Conservation (phyloP, 352 stramenopile genomes). For the Pilasporangium apinafurcum region DNA sequence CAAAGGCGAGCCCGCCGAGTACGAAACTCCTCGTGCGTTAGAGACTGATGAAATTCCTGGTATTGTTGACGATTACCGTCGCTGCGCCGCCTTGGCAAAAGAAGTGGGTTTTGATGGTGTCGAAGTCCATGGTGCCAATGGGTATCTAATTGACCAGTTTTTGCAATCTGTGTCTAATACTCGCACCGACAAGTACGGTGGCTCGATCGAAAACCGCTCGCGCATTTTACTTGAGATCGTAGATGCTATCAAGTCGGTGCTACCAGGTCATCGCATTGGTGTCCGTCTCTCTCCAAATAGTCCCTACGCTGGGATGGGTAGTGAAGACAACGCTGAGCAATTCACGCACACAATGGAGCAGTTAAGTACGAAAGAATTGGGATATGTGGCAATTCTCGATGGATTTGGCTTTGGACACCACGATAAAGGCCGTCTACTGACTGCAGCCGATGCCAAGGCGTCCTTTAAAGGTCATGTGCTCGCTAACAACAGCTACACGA, state of each 20-base stretch:
- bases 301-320: slow-evolving; percentile 1
- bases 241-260: slow-evolving; percentile 14
- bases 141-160: slow-evolving; percentile 83
- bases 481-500: slow-evolving; percentile 6
- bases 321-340: slow-evolving; percentile 4
- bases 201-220: slow-evolving; percentile 54
- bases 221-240: slow-evolving; percentile 48
- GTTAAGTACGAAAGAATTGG: slow-evolving; percentile 2
- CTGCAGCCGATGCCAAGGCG: slow-evolving; percentile 1
- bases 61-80: slow-evolving; percentile 55
- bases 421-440: neutral
- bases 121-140: slow-evolving; percentile 83
- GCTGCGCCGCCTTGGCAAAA: slow-evolving; percentile 33
- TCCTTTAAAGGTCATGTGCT: slow-evolving; percentile 2
- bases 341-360: slow-evolving; percentile 9
- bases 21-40: slow-evolving; percentile 3
- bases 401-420: slow-evolving; percentile 1
- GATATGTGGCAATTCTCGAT: slow-evolving; percentile 8
- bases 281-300: slow-evolving; percentile 7
- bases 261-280: slow-evolving; percentile 1
- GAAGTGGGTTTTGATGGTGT: slow-evolving; percentile 82
- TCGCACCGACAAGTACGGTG: slow-evolving; percentile 62
- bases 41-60: slow-evolving; percentile 7
- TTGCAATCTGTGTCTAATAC: slow-evolving; percentile 48
- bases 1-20: neutral